phyloP scores from a whole-genome alignment of 345 rosid species.

The Aegle marmelos region DNA sequence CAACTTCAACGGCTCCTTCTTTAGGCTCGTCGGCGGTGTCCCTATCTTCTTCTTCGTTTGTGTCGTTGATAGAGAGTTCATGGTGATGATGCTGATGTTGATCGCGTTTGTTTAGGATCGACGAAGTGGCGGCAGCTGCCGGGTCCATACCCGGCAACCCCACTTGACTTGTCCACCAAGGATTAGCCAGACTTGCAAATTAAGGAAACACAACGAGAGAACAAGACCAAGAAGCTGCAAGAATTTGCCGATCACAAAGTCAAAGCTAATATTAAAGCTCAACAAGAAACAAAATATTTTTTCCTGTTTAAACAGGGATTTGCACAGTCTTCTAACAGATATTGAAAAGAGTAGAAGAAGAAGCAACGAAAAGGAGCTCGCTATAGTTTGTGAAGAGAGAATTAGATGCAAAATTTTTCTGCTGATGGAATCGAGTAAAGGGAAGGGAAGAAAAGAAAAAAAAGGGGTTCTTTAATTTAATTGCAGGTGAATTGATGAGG shows the following conservation, averaged over 20 bases:
- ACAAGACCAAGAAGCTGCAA: neutral
- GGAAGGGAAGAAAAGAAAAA: conserved; percentile 5
- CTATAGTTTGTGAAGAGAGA: conserved; percentile 22
- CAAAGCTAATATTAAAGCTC: conserved; percentile 13
- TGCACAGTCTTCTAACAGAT: neutral
- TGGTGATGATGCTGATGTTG: conserved; percentile 10
- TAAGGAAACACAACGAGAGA: neutral
- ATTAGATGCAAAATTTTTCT: conserved; percentile 47
- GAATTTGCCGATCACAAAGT: conserved; percentile 20
- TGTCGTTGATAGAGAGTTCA: conserved; percentile 41
- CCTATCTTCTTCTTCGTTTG: conserved; percentile 48
- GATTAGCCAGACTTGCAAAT: conserved; percentile 53
- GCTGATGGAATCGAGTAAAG: conserved; percentile 42
- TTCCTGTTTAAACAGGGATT: conserved; percentile 14
- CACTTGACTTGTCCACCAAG: conserved; percentile 72
- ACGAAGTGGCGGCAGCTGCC: conserved; percentile 33
- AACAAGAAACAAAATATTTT: neutral
- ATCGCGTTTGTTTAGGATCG: conserved; percentile 42
- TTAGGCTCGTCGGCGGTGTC: conserved; percentile 58
- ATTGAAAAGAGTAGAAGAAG: conserved; percentile 9
- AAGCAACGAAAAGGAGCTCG: conserved; percentile 8
- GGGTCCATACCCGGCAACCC: conserved; percentile 58
- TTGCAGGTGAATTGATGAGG: conserved; percentile 6
- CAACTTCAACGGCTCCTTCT: conserved; percentile 68
- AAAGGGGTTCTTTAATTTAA: neutral